Base-by-base conservation (phyloP, 305 asterid genomes). In the Lippia alba region DNA sequence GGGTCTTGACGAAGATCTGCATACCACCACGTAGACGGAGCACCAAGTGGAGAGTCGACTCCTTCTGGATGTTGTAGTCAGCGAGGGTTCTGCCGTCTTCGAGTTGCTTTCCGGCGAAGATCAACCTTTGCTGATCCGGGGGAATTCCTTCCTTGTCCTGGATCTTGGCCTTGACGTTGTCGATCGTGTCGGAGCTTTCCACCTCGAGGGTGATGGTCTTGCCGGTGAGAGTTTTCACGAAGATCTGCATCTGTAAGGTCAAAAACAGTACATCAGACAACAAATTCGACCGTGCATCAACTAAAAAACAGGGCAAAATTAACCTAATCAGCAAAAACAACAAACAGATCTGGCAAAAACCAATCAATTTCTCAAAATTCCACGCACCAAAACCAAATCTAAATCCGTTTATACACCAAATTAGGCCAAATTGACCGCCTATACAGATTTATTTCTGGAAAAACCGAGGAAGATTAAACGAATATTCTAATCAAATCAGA, bases 1-100 rank as follows among this genome's bases (percentile, higher is more conserved):
- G 81, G 46, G 89, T 84, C 20, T 82, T 84, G 5, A 84, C 89
- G 16, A 84, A 84, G 61, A 84, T 84, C 79, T 85, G 90, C 90
- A 85, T 82, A 1, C 86, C 86, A 18, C 86, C 86, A 17, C 86
- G 79, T 0, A 81, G 73, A 30, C 83, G 65, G n/a, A 81, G 77
- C 48, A 81, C 86, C 73, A 81, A 67, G 24, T 81, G 86, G 39
- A 79, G 83, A 10, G 83, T 79, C 0, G 60, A 34, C 70, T 73
- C 88, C 82, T 84, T 81, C 70, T 81, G 86, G 59, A 77, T 83
- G 74, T 78, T 83, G 78, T 80, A 83, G 12, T 83, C 88, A 0
- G 88, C 88, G 0, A 83, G 73, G 61, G 88, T 83, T 0, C 85
- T 57, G 39, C 88, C 88, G 8, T 83, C 88, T 45, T 83, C 85